A percentile compares a stretch with the other conserved stretches of the same genome.
Evolutionary conservation across 441 rosid species (phyloP).

Genomic region (Corymbia citriodora): DNA sequence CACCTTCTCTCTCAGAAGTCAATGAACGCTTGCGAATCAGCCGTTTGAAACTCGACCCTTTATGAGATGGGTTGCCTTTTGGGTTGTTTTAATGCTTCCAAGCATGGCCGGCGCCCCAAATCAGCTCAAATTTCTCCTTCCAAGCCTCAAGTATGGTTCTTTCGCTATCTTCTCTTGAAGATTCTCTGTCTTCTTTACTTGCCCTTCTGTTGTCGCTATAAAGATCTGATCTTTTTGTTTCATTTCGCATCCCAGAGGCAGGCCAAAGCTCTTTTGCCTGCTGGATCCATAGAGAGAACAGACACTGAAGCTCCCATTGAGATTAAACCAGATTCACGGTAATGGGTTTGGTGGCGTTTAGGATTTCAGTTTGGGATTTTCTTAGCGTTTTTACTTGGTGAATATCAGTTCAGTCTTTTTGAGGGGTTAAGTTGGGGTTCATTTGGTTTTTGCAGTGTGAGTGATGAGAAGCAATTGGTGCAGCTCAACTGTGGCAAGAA

Average conservation of each 20-base stretch:
- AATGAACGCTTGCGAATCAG: neutral
- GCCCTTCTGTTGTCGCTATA: neutral
- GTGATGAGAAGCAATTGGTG: conserved; percentile 13
- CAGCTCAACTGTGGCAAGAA: conserved; percentile 1
- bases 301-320: conserved; percentile 12
- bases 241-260: conserved; percentile 17
- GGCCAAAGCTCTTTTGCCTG: conserved; percentile 7
- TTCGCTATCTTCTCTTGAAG: neutral
- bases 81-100: conserved; percentile 30
- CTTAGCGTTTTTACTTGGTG: neutral
- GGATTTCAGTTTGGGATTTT: neutral
- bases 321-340: conserved; percentile 13
- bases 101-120: conserved; percentile 21
- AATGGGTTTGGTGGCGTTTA: neutral
- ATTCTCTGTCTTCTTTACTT: neutral
- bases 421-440: neutral
- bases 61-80: conserved; percentile 39
- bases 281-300: conserved; percentile 5
- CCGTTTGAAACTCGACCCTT: neutral
- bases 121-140: conserved; percentile 16
- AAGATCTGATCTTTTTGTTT: neutral
- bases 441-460: neutral
- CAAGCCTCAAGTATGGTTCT: conserved; percentile 9
- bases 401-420: neutral
- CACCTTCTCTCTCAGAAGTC: neutral